Evolutionary conservation across 495 filamentous ascomycete species (phyloP).

Genomic region (Niebla homalea): DNA sequence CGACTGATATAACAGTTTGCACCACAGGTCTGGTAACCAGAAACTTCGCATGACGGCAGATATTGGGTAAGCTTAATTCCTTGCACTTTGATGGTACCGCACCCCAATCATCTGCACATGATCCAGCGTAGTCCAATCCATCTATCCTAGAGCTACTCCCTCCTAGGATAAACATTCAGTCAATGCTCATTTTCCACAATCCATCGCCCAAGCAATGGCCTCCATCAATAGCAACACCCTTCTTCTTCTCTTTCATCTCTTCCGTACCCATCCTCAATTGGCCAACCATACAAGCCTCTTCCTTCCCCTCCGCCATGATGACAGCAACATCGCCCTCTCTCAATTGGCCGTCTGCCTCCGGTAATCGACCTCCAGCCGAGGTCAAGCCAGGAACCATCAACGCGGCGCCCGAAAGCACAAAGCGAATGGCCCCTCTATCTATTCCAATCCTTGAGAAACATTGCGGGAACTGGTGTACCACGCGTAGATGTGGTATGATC

Average conservation of each 20-base stretch:
- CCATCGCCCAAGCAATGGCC: slow-evolving; percentile 93
- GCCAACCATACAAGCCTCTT: slow-evolving; percentile 79
- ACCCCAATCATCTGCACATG: not conserved
- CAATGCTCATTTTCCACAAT: slow-evolving; percentile 66
- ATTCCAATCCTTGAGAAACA: slow-evolving; percentile 45
- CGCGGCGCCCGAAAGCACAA: slow-evolving; percentile 82
- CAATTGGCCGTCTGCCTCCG: slow-evolving; percentile 38
- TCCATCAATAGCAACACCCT: slow-evolving; percentile 83
- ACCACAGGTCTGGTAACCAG: too few species aligned
- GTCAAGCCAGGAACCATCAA: slow-evolving; percentile 94
- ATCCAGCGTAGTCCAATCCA: not conserved
- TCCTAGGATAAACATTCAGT: slow-evolving; percentile 28
- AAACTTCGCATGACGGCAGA: too few species aligned
- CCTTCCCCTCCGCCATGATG: slow-evolving; percentile 85
- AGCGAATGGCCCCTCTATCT: slow-evolving; percentile 91
- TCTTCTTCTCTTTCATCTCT: slow-evolving; percentile 85
- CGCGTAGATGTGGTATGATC: slow-evolving; percentile 63
- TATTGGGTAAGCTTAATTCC: too few species aligned
- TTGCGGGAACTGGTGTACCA: slow-evolving; percentile 50
- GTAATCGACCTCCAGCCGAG: slow-evolving; percentile 63
- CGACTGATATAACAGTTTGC: not conserved
- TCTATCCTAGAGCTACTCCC: too few species aligned
- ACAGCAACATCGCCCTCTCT: slow-evolving; percentile 71
- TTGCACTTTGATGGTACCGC: too few species aligned
- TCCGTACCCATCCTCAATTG: slow-evolving; percentile 74